Evolutionary conservation across 2,329 filamentous ascomycete genomes (phyloP), one percentile per base, ranked within the genome.

Genomic region (Bertia moriformis): DNA sequence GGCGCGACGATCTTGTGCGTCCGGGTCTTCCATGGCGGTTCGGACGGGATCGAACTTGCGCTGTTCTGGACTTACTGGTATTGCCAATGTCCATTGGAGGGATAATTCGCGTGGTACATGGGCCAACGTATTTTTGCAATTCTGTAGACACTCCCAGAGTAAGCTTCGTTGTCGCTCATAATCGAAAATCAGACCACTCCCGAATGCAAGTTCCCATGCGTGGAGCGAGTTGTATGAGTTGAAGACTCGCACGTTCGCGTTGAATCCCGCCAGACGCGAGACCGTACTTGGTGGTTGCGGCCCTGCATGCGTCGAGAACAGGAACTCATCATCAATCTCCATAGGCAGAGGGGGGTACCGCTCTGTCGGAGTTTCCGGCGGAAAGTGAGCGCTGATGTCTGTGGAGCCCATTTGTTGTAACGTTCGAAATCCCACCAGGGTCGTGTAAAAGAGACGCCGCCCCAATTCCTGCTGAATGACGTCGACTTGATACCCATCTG

Each of bases 1-100:
- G 40, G 68, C 63, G 1, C 73, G 66, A 2, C 72, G 66, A 7
- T 35, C 32, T 13, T 18, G 32, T 7, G 7, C 15, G 7, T 18
- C 12, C 15, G 10, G 10, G 15, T 35, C 32, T 7, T 12, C 10
- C 12, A 7, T 15, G 7, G 32, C 10, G 15, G 7, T 15, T 27
- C n/a, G 22, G 12, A 7, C 32, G 10, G 32, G 32, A 17, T 10
- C 32, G 10, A 10, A 7, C 32, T 18, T 13, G 10, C 7, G 32
- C 7, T 14, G 32, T 10, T 10, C 7, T n/a, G n/a, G n/a, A n/a
- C n/a, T n/a, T n/a, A n/a, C n/a, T n/a, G n/a, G n/a, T n/a, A n/a
- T n/a, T n/a, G n/a, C n/a, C n/a, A n/a, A n/a, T n/a, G n/a, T n/a
- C n/a, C n/a, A n/a, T 10, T 29, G 24, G 10, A 35, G 15, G 7